Base-by-base conservation (phyloP, 164 flowering plant species). In the Liquidambar formosana region DNA sequence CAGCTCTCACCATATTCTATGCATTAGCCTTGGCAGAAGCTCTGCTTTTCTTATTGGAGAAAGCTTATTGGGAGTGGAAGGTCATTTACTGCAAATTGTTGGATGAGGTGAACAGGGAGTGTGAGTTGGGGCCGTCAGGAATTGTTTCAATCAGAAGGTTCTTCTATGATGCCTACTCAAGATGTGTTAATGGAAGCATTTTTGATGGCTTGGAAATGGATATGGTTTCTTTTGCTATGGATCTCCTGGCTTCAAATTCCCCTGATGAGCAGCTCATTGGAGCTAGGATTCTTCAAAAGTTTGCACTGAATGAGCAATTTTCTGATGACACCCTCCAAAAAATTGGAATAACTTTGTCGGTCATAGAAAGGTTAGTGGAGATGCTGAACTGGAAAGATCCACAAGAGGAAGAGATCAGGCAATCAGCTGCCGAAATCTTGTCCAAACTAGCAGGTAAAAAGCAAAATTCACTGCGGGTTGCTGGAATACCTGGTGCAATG, bases 191-290 rank as follows among this genome's bases (percentile, higher is more conserved):
- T 63, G 97, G 96, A 47, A 93, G 97, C 84, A 84, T 95, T 15
- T 95, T 95, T 65, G 97, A 95, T 77, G 99, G 97, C 10, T 57
- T 95, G 80, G 89, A 87, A 60, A 90, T 95, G 97, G 97, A 95
- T 61, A 80, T 95, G 80, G 89, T 95, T 51, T 74, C 87, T 47
- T 93, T 95, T 63, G 85, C 86, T 1, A 84, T 85, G 84, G 97
- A 93, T 8, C 89, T 95, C 8, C 52, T 93, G 83, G 79, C 52
- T 62, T 95, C 97, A 0, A 80, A 65, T 65, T 91, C 91, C 12
- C 75, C 79, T 0, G 97, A 95, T 28, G 97, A 95, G 77, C 97
- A 95, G 82, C 87, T 95, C 21, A 85, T 85, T 21, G 99, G 97
- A 38, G 88, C 77, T 5, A 76, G 85, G 67, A 85, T 90, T 67